Percentiles rank a stretch among this genome's conserved stretches.
Conservation (phyloP, 176 grass and related monocot species). For the Saccharum officinarum region DNA sequence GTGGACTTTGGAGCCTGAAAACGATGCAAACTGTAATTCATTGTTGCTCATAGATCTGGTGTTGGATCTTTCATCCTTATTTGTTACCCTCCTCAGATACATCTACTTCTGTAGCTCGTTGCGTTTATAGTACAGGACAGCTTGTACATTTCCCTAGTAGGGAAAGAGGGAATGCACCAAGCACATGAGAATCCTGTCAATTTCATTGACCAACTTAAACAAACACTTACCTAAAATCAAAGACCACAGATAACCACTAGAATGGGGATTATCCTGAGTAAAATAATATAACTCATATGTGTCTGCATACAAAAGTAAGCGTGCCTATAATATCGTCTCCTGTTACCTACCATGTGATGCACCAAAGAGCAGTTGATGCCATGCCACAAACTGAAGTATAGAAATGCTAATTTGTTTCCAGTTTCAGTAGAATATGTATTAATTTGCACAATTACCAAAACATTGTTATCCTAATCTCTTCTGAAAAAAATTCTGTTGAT, state of each 20-base stretch:
- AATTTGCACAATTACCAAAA: neutral
- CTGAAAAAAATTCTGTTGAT: neutral
- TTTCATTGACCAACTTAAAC: constrained; percentile 57
- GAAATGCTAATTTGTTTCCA: neutral
- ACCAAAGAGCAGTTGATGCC: constrained; percentile 17
- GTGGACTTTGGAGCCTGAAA: constrained; percentile 19
- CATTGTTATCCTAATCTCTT: neutral
- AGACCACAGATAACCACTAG: constrained; percentile 29
- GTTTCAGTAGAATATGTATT: constrained; percentile 8
- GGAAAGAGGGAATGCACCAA: constrained; percentile 59
- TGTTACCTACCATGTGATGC: constrained; percentile 3
- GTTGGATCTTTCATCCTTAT: constrained; percentile 27
- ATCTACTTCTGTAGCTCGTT: constrained; percentile 13
- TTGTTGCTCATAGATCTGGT: constrained; percentile 35
- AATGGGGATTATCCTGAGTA: constrained; percentile 32
- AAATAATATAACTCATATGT: constrained; percentile 25
- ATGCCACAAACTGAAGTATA: constrained; percentile 1
- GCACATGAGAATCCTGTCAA: constrained; percentile 53
- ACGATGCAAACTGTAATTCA: constrained; percentile 25
- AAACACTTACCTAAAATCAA: constrained; percentile 47
- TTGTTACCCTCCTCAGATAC: neutral
- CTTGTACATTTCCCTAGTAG: constrained; percentile 52
- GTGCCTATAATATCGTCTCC: constrained; percentile 8
- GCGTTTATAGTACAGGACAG: constrained; percentile 10
- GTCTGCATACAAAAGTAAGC: constrained; percentile 24